A percentile compares a stretch with the other conserved stretches of the same genome.
Evolutionary conservation across 1,284 basidiomycete genomes (phyloP).

Genomic region (Naganishia albida): DNA sequence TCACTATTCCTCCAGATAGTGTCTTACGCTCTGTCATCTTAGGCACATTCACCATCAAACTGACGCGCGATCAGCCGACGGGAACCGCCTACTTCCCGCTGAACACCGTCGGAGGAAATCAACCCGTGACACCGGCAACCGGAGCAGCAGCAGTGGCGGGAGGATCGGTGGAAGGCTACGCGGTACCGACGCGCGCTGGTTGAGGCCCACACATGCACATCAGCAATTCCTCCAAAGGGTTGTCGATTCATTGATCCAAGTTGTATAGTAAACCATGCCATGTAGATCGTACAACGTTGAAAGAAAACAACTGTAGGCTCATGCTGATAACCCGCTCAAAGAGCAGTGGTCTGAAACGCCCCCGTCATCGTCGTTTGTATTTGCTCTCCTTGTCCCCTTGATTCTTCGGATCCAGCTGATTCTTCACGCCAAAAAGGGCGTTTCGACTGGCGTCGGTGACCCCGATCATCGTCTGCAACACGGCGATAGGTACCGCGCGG

Average conservation of each 20-base stretch:
- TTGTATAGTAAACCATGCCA: not conserved
- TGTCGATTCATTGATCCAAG: not conserved
- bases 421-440: conserved; percentile 87
- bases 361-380: conserved; percentile 64
- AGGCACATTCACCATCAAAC: conserved; percentile 28
- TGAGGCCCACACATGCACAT: not conserved
- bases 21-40: not conserved
- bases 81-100: conserved; percentile 26
- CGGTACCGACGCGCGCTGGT: not conserved
- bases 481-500: conserved; percentile 92
- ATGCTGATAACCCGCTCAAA: not conserved
- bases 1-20: not conserved
- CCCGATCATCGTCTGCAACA: conserved; percentile 94
- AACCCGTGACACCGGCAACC: conserved; percentile 10
- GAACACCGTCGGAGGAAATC: conserved; percentile 21
- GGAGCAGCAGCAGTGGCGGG: not conserved
- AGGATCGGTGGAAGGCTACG: conserved; percentile 3
- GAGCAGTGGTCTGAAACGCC: not conserved
- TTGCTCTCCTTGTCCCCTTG: conserved; percentile 80
- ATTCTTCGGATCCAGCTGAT: conserved; percentile 78
- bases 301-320: conserved; percentile 2
- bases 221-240: not conserved
- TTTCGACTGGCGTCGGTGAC: conserved; percentile 94
- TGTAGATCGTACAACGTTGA: conserved; percentile 9
- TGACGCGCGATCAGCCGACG: conserved; percentile 23